Conservation (phyloP, 1,139 yeast genomes). For the Nakaseomyces delphensis region DNA sequence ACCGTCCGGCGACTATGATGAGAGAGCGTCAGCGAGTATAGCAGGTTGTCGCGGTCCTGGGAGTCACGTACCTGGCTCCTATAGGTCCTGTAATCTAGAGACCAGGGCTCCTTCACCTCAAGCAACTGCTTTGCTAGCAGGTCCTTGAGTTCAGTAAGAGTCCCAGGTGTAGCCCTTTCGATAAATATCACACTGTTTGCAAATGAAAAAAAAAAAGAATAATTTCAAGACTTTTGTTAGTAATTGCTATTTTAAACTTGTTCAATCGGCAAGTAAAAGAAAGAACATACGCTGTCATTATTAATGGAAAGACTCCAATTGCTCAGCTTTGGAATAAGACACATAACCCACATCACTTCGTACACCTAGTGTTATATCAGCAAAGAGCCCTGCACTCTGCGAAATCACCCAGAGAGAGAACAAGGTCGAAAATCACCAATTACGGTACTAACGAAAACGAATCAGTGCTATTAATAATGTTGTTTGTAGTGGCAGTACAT, state of each 20-base stretch:
- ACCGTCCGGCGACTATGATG: conserved; percentile 22
- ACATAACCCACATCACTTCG: background rate
- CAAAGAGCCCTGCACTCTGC: no score
- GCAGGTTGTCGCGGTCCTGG: conserved; percentile 18
- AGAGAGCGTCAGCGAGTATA: conserved; percentile 25
- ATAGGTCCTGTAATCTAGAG: conserved; percentile 27
- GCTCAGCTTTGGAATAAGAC: no score
- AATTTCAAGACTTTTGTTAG: background rate
- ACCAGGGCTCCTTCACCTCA: conserved; percentile 25
- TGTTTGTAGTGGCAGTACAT: no score
- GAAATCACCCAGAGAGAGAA: no score
- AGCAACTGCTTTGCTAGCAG: conserved; percentile 21
- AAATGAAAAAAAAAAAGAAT: background rate
- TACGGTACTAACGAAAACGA: no score
- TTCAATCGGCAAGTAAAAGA: no score
- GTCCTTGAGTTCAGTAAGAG: conserved; percentile 28
- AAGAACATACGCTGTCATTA: background rate
- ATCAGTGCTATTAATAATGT: no score
- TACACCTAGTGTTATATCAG: no score
- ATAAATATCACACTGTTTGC: conserved; percentile 25
- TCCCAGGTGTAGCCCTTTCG: conserved; percentile 29
- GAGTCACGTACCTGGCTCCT: conserved; percentile 21
- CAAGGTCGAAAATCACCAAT: no score
- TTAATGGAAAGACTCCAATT: background rate
- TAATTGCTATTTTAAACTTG: no score